These are phyloP conservation scores for Extremus antarcticus DNA, from an alignment of 495 filamentous ascomycete genomes.

Conservation along the genomic window DNA sequence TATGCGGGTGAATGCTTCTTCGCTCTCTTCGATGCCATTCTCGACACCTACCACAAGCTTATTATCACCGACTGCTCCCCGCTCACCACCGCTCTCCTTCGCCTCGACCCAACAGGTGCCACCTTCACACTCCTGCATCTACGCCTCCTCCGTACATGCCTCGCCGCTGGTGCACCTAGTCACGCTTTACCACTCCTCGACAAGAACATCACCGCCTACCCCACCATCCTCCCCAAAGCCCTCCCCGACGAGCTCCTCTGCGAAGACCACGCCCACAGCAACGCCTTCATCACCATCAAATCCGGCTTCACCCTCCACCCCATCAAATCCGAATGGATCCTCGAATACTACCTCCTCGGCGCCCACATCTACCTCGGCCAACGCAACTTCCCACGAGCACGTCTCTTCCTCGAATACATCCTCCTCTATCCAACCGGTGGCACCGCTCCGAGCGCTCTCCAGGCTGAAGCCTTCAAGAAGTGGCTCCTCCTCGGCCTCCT, in stretches of 20 bases:
- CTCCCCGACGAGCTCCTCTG: constrained; percentile 21
- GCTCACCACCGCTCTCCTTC: constrained; percentile 55
- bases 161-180: constrained; percentile 42
- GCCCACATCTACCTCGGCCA: constrained; percentile 68
- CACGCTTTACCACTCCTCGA: constrained; percentile 56
- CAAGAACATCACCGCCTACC: constrained; percentile 56
- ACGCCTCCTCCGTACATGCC: constrained; percentile 48
- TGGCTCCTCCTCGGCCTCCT: constrained; percentile 75
- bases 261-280: constrained; percentile 22
- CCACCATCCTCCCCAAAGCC: constrained; percentile 24
- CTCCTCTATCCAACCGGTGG: constrained; percentile 51
- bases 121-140: constrained; percentile 61
- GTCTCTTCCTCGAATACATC: constrained; percentile 57
- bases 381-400: constrained; percentile 61
- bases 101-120: constrained; percentile 58
- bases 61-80: constrained; percentile 41
- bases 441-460: constrained; percentile 55
- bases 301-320: constrained; percentile 45
- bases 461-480: constrained; percentile 88
- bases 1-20: constrained; percentile 47
- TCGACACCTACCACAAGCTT: neutral
- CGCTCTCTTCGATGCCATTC: constrained; percentile 36
- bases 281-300: constrained; percentile 43
- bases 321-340: constrained; percentile 46
- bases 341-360: constrained; percentile 69